A percentile compares a stretch with the other conserved stretches of the same genome.
These are phyloP conservation scores for Fusarium ambrosium DNA, from an alignment of 2,329 filamentous ascomycete species.

Conservation along the genomic window DNA sequence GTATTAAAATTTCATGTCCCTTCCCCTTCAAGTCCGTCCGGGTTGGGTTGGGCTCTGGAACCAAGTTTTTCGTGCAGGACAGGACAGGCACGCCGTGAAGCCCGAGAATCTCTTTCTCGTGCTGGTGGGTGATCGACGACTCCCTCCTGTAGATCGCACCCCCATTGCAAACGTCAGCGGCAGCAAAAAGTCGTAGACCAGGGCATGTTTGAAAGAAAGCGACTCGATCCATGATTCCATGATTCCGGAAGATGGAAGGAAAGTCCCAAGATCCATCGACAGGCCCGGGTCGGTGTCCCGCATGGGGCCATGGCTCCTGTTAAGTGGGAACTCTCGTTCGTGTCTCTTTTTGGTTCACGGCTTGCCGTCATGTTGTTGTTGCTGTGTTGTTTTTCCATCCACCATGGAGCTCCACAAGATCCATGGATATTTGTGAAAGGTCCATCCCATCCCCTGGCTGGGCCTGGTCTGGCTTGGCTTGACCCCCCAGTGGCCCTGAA, in stretches of 20 bases:
- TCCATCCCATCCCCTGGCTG: conserved; percentile 16
- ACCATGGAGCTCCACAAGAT: conserved; percentile 1
- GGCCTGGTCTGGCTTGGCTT: not conserved
- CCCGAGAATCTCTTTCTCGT: conserved; percentile 21
- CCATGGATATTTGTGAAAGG: conserved; percentile 12
- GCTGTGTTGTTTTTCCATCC: not conserved
- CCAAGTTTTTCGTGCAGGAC: conserved; percentile 33
- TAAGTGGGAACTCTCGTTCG: conserved; percentile 24
- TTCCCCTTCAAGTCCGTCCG: conserved; percentile 4
- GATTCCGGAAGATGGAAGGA: conserved; percentile 12
- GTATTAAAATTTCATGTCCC: conserved; percentile 1
- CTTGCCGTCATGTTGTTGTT: not conserved
- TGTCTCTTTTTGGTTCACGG: conserved; percentile 9
- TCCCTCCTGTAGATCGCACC: conserved; percentile 34
- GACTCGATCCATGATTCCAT: not conserved
- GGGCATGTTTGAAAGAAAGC: conserved; percentile 24
- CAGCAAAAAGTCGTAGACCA: conserved; percentile 2
- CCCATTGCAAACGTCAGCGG: conserved; percentile 31
- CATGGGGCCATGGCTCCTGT: conserved; percentile 10
- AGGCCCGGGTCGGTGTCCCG: not conserved
- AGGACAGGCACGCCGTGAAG: conserved; percentile 24
- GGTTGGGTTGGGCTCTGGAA: conserved; percentile 15
- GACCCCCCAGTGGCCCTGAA: not conserved
- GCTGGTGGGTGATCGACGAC: conserved; percentile 17
- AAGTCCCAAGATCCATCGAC: conserved; percentile 17